Conservation (phyloP, 495 filamentous ascomycete genomes). For the Sphaerosporella brunnea region DNA sequence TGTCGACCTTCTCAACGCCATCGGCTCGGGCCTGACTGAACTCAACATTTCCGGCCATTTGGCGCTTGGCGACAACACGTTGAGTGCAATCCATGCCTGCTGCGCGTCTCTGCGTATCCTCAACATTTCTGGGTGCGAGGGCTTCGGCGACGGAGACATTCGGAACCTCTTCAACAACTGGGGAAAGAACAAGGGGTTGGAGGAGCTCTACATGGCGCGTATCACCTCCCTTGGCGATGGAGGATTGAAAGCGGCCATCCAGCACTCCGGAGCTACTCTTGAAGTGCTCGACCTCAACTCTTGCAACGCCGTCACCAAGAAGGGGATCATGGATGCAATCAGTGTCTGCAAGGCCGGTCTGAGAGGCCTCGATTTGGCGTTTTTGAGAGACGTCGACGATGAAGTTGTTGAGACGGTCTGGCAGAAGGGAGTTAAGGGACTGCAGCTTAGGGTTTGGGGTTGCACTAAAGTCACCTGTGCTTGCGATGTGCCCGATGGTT, state of each 20-base stretch:
- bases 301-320: constrained; percentile 11
- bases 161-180: constrained; percentile 15
- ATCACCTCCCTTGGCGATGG: constrained; percentile 10
- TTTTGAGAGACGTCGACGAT: constrained; percentile 20
- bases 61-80: constrained; percentile 6
- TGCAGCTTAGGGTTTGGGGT: constrained; percentile 19
- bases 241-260: constrained; percentile 10
- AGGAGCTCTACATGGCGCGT: constrained; percentile 8
- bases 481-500: constrained; percentile 7
- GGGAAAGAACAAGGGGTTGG: constrained; percentile 12
- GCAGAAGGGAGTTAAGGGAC: not conserved
- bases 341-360: constrained; percentile 8
- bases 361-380: constrained; percentile 15
- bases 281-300: constrained; percentile 19
- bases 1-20: constrained; percentile 10
- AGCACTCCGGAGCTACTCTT: constrained; percentile 14
- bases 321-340: constrained; percentile 6
- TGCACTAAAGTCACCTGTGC: constrained; percentile 15
- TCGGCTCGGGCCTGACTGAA: constrained; percentile 15
- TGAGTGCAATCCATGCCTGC: constrained; percentile 9
- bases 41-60: constrained; percentile 14
- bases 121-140: constrained; percentile 14
- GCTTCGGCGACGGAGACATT: constrained; percentile 12
- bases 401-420: constrained; percentile 13
- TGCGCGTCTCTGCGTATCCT: constrained; percentile 14